Conservation (phyloP, 192 early-diverging fungal species). For the Coemansia reversa region DNA sequence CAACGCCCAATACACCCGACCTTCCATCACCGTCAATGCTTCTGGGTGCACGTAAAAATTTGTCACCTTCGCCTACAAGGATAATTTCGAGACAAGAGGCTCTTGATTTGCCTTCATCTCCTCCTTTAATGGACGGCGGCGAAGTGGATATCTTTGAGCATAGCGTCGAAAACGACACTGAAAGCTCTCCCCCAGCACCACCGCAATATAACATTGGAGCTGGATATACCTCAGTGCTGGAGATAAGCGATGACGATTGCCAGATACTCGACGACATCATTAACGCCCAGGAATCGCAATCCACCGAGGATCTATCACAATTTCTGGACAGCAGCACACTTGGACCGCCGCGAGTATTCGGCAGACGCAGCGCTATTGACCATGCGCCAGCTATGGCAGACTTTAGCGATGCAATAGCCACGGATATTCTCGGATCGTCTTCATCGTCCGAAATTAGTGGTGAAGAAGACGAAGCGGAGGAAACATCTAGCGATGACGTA, state of each 20-base stretch:
- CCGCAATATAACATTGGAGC: background rate
- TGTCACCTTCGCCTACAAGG: constrained; percentile 1
- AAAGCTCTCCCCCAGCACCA: background rate
- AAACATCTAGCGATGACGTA: background rate
- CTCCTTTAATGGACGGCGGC: constrained; percentile 6
- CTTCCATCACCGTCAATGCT: constrained; percentile 38
- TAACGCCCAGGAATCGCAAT: background rate
- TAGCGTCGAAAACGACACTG: background rate
- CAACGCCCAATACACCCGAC: constrained; percentile 33
- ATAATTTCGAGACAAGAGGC: constrained; percentile 13
- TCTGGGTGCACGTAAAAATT: constrained; percentile 6
- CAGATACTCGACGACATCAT: constrained; percentile 15
- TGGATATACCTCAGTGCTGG: background rate
- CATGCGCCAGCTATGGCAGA: background rate
- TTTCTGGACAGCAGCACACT: background rate
- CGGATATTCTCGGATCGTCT: constrained; percentile 26
- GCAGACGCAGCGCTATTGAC: background rate
- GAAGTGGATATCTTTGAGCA: constrained; percentile 3
- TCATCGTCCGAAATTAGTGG: constrained; percentile 9
- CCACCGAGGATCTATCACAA: background rate
- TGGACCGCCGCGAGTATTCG: background rate
- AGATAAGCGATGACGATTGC: constrained; percentile 8
- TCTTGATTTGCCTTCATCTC: constrained; percentile 43
- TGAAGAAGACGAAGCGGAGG: background rate
- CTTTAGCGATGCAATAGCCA: constrained; percentile 21